These are phyloP conservation scores for Echinochloa phyllopogon DNA, from an alignment of 176 grass and related monocot genomes.

Conservation along the genomic window DNA sequence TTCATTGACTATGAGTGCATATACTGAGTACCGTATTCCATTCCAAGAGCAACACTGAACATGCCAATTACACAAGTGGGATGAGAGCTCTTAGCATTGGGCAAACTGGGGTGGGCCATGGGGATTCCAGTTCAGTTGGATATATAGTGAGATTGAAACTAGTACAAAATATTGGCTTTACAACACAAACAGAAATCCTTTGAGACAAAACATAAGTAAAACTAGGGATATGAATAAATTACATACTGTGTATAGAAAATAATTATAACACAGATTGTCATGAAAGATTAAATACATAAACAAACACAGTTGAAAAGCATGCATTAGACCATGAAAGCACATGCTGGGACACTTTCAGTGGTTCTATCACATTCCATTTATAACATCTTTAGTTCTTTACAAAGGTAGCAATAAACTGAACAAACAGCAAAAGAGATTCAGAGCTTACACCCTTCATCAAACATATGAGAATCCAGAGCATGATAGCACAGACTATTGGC, in stretches of 20 bases:
- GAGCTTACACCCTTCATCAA: slow-evolving; percentile 96
- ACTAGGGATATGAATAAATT: background rate
- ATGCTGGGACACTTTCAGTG: background rate
- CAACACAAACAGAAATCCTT: background rate
- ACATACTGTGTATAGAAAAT: background rate
- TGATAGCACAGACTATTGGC: slow-evolving; percentile 76
- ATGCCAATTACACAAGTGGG: background rate
- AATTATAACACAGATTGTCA: background rate
- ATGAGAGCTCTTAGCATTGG: background rate
- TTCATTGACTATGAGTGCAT: background rate
- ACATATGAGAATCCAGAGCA: slow-evolving; percentile 92
- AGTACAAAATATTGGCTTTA: background rate
- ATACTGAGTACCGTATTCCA: background rate
- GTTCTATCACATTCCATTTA: background rate
- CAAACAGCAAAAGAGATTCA: slow-evolving; percentile 42
- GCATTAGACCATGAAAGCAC: slow-evolving; percentile 2
- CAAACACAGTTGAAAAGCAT: background rate
- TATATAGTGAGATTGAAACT: background rate
- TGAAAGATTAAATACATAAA: background rate
- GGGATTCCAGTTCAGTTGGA: background rate
- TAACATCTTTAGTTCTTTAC: slow-evolving; percentile 10
- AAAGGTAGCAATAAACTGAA: slow-evolving; percentile 22
- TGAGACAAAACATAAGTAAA: slow-evolving; percentile 10
- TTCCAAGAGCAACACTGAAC: background rate
- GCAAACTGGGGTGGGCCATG: background rate